Evolutionary conservation across 768 basidiomycete species (phyloP).

Genomic region (Tricholoma hemisulphureum): DNA sequence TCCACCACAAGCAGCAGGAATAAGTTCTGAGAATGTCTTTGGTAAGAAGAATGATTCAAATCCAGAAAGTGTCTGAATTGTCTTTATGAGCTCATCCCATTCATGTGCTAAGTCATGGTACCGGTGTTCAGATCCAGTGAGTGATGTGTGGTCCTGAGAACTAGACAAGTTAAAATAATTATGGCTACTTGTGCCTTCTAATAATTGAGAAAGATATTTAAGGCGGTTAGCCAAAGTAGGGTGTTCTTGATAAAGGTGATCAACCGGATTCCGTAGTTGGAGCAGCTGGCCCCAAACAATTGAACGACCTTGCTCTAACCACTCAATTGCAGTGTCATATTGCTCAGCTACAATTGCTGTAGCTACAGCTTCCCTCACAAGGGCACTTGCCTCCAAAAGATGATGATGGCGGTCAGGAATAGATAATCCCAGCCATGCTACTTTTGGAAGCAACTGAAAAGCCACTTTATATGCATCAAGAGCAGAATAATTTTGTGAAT

Average conservation of each 20-base stretch:
- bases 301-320: conserved; percentile 32
- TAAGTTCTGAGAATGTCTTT: background rate
- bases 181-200: background rate
- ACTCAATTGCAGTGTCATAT: conserved; percentile 29
- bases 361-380: conserved; percentile 16
- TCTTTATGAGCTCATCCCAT: background rate
- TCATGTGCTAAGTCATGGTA: background rate
- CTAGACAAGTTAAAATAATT: background rate
- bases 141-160: background rate
- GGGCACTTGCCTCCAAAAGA: background rate
- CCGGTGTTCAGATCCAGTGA: background rate
- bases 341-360: conserved; percentile 21
- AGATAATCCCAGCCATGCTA: background rate
- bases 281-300: conserved; percentile 28
- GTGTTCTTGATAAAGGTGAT: conserved; percentile 5
- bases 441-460: background rate
- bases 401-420: background rate
- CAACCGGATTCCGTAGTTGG: conserved; percentile 20
- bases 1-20: conserved; percentile 6
- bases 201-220: background rate
- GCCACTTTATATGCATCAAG: conserved; percentile 3
- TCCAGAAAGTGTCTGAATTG: background rate
- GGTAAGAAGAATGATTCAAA: background rate
- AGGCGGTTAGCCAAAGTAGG: background rate
- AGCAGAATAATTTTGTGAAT: background rate